Conservation (phyloP, 75 land plant species). For the Picea glauca region DNA sequence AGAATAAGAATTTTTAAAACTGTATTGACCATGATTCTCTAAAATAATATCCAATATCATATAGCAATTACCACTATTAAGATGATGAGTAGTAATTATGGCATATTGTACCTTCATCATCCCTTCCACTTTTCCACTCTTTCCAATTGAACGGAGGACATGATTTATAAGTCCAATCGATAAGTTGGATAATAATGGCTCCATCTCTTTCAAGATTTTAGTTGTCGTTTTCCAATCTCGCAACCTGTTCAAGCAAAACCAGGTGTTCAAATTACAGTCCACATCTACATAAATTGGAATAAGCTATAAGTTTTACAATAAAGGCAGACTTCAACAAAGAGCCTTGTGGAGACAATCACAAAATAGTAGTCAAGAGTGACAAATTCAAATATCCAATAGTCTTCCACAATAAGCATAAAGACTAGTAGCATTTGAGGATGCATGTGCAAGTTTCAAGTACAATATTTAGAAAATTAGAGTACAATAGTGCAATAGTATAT, state of each 20-base stretch:
- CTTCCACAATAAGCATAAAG: not conserved
- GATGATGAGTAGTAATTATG: not conserved
- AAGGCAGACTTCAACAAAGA: not conserved
- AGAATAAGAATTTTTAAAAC: not conserved
- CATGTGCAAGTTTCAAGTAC: not conserved
- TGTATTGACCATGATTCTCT: not conserved
- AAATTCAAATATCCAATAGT: not conserved
- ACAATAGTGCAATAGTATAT: not conserved
- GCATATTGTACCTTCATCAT: slow-evolving; percentile 76
- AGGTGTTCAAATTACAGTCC: slow-evolving; percentile 4
- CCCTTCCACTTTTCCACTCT: slow-evolving; percentile 67
- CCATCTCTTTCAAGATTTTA: slow-evolving; percentile 49
- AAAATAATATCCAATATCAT: slow-evolving; percentile 1
- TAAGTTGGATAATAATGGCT: slow-evolving; percentile 24
- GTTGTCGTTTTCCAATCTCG: slow-evolving; percentile 72
- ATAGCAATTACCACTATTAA: not conserved
- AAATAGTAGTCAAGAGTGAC: not conserved
- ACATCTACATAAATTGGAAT: not conserved
- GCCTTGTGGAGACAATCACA: not conserved
- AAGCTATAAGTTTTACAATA: not conserved
- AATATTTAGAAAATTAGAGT: not conserved
- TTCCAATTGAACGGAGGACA: slow-evolving; percentile 68
- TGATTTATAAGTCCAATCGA: slow-evolving; percentile 55
- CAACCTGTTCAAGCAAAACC: slow-evolving; percentile 35
- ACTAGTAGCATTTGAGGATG: not conserved